Percentiles rank a stretch among this genome's conserved stretches.
phyloP scores from a whole-genome alignment of 2,329 filamentous ascomycete genomes.

The Aspergillus tanneri region DNA sequence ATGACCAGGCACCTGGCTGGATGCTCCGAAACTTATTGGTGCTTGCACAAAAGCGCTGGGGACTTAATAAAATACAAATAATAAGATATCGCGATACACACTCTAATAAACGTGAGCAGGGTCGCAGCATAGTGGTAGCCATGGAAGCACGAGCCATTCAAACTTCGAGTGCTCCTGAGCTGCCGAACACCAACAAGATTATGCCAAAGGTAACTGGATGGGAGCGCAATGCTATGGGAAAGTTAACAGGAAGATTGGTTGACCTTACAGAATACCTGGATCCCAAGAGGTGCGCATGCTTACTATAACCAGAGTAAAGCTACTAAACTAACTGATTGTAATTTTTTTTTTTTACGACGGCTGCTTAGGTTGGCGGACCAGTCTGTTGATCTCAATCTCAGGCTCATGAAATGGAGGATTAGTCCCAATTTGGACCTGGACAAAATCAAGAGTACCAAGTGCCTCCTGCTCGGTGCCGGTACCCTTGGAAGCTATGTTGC shows the following conservation, averaged over 20 bases:
- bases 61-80: conserved; percentile 73
- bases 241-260: conserved; percentile 73
- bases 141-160: conserved; percentile 45
- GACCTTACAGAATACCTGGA: conserved; percentile 94
- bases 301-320: not conserved
- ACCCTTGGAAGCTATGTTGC: conserved; percentile 94
- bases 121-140: conserved; percentile 75
- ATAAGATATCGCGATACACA: conserved; percentile 88
- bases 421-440: conserved; percentile 85
- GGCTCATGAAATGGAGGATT: conserved; percentile 98
- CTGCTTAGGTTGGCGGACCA: conserved; percentile 72
- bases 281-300: conserved; percentile 57
- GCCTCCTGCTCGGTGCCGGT: conserved; percentile 85
- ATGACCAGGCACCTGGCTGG: conserved; percentile 84
- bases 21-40: conserved; percentile 86
- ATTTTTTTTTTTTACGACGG: conserved; percentile 1
- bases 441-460: conserved; percentile 83
- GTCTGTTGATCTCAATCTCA: conserved; percentile 92
- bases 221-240: conserved; percentile 80
- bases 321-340: conserved; percentile 3
- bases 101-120: conserved; percentile 70
- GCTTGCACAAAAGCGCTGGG: conserved; percentile 78
- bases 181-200: conserved; percentile 10
- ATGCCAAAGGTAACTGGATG: conserved; percentile 94
- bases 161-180: conserved; percentile 31